phyloP scores from a whole-genome alignment of 2,329 filamentous ascomycete genomes.

The Ceratocystis alfenasii region DNA sequence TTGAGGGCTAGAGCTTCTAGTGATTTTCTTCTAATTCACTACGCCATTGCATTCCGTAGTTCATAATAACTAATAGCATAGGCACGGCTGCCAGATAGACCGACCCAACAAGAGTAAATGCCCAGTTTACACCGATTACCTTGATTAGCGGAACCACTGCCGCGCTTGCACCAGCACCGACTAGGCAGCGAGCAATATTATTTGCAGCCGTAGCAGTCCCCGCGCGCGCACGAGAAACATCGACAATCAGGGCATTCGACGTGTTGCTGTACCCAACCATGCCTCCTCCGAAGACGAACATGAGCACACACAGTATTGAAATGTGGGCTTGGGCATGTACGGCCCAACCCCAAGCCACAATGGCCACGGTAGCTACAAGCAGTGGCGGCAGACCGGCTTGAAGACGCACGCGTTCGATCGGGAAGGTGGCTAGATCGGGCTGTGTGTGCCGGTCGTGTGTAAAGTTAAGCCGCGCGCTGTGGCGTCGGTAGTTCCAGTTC shows the following conservation, averaged over 20 bases:
- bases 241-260: slow-evolving; percentile 42
- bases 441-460: slow-evolving; percentile 40
- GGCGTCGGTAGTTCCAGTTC: slow-evolving; percentile 55
- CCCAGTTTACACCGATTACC: slow-evolving; percentile 40
- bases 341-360: slow-evolving; percentile 43
- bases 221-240: slow-evolving; percentile 42
- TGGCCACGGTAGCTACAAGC: slow-evolving; percentile 36
- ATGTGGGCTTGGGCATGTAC: slow-evolving; percentile 34
- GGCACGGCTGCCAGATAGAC: slow-evolving; percentile 34
- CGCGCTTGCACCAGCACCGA: slow-evolving; percentile 43
- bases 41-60: slow-evolving; percentile 12
- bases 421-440: slow-evolving; percentile 38
- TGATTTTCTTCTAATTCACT: slow-evolving; percentile 1
- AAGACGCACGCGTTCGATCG: slow-evolving; percentile 41
- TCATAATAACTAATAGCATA: slow-evolving; percentile 33
- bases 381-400: slow-evolving; percentile 41
- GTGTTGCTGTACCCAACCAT: slow-evolving; percentile 45
- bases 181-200: slow-evolving; percentile 43
- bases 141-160: slow-evolving; percentile 42
- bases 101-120: slow-evolving; percentile 38
- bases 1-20: no score
- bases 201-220: slow-evolving; percentile 45
- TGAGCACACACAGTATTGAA: slow-evolving; percentile 37
- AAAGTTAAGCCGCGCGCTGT: slow-evolving; percentile 43
- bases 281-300: slow-evolving; percentile 37